phyloP scores from a whole-genome alignment of 1,284 basidiomycete genomes.

The Gomphus bonarii region DNA sequence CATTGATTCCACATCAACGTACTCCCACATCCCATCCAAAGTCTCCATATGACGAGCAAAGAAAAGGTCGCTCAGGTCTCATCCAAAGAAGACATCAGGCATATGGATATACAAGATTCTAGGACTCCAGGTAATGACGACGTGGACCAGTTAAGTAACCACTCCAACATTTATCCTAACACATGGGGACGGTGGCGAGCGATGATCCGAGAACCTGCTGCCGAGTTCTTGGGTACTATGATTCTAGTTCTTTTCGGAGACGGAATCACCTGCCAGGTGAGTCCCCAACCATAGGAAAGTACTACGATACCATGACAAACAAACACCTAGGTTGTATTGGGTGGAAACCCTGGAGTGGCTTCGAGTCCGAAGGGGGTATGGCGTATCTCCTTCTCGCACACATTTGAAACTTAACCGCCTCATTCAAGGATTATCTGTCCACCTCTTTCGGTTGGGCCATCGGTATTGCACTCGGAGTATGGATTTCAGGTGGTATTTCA shows the following conservation, averaged over 20 bases:
- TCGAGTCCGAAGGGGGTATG: constrained; percentile 15
- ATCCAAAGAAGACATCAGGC: neutral
- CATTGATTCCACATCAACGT: too few relatives aligned
- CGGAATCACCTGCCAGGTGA: constrained; percentile 53
- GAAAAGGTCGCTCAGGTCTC: too few relatives aligned
- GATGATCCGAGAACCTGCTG: constrained; percentile 46
- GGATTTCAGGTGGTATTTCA: constrained; percentile 55
- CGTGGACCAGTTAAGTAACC: too few relatives aligned
- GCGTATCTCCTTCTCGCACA: too few relatives aligned
- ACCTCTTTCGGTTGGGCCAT: constrained; percentile 58
- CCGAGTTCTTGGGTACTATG: constrained; percentile 61
- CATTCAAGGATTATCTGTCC: too few relatives aligned
- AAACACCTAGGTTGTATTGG: constrained; percentile 28
- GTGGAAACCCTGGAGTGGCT: constrained; percentile 39
- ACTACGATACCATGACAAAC: neutral
- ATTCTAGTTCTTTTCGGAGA: constrained; percentile 56
- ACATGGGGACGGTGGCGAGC: neutral
- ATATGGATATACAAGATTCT: neutral
- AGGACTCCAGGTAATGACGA: too few relatives aligned
- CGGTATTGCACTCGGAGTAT: constrained; percentile 56
- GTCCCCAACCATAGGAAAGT: neutral
- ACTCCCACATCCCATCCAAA: too few relatives aligned
- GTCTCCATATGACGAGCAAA: too few relatives aligned
- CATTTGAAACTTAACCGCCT: too few relatives aligned
- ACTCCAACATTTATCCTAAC: too few relatives aligned